phyloP scores from a whole-genome alignment of 2,329 filamentous ascomycete genomes.

The Ilyonectria mors-panacis region DNA sequence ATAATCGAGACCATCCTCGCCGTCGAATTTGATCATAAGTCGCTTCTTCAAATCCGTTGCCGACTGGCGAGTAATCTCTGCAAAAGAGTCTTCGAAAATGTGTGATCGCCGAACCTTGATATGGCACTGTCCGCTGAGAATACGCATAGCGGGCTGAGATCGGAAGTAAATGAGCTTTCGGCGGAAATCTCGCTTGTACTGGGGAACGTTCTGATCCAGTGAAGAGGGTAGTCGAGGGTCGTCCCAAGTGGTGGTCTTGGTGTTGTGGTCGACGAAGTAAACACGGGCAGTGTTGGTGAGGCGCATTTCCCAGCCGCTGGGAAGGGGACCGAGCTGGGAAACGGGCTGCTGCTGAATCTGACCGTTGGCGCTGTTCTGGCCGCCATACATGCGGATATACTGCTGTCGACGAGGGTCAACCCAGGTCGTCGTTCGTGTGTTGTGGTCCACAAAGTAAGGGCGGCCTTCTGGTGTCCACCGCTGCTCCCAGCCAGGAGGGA shows the following conservation, averaged over 20 bases:
- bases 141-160: slow-evolving; percentile 95
- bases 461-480: slow-evolving; percentile 95
- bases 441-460: slow-evolving; percentile 98
- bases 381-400: slow-evolving; percentile 97
- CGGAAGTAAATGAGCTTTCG: slow-evolving; percentile 99
- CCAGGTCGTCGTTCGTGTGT: slow-evolving; percentile 98
- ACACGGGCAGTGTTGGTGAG: slow-evolving; percentile 97
- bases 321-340: slow-evolving; percentile 93
- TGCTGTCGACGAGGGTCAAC: slow-evolving; percentile 97
- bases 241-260: slow-evolving; percentile 99
- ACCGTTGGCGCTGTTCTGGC: slow-evolving; percentile 86
- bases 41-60: slow-evolving; percentile 97
- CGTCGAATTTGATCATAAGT: slow-evolving; percentile 99
- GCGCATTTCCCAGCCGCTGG: slow-evolving; percentile 99
- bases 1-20: slow-evolving; percentile 97
- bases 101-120: slow-evolving; percentile 97
- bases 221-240: slow-evolving; percentile 96
- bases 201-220: slow-evolving; percentile 96
- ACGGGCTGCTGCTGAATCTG: slow-evolving; percentile 98
- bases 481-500: slow-evolving; percentile 97
- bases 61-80: slow-evolving; percentile 97
- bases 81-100: slow-evolving; percentile 99
- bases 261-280: slow-evolving; percentile 99
- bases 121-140: slow-evolving; percentile 95
- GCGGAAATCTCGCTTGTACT: slow-evolving; percentile 99